Conservation (phyloP, 1,284 basidiomycete genomes). For the Testicularia cyperi region DNA sequence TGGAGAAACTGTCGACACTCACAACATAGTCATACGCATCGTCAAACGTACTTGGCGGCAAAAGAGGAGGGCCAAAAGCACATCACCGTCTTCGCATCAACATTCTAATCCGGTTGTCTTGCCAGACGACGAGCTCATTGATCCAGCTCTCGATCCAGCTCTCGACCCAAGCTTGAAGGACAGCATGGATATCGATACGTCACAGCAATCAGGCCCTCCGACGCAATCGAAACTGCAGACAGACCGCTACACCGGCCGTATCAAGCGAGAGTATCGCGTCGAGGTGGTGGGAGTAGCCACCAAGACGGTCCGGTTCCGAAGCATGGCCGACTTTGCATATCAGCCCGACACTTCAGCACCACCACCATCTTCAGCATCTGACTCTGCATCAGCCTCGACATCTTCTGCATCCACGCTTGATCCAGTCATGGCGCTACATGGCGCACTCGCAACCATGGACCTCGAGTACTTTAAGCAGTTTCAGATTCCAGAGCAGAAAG, state of each 20-base stretch:
- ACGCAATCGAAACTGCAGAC: background rate
- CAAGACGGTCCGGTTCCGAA: slow-evolving; percentile 81
- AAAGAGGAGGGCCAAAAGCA: slow-evolving; percentile 26
- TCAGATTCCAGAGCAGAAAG: slow-evolving; percentile 19
- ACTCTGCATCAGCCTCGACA: background rate
- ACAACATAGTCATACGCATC: slow-evolving; percentile 40
- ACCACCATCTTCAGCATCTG: background rate
- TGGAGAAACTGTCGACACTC: slow-evolving; percentile 29
- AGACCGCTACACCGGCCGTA: slow-evolving; percentile 25
- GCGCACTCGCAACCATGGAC: slow-evolving; percentile 44
- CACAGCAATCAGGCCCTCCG: background rate
- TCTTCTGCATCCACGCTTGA: slow-evolving; percentile 3
- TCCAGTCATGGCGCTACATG: slow-evolving; percentile 36
- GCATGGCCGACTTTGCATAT: slow-evolving; percentile 56
- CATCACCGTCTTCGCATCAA: background rate
- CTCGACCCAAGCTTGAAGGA: too few relatives aligned
- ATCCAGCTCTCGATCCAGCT: slow-evolving; percentile 13
- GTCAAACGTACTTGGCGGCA: slow-evolving; percentile 39
- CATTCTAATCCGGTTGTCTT: too few relatives aligned
- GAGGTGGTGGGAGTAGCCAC: slow-evolving; percentile 74
- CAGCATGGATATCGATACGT: too few relatives aligned
- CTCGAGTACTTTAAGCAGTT: slow-evolving; percentile 33
- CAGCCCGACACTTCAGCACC: slow-evolving; percentile 32
- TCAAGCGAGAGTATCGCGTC: slow-evolving; percentile 69
- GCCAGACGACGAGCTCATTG: too few relatives aligned